Evolutionary conservation across 257 asterid species (phyloP), one percentile per base, ranked within the genome.

Genomic region (Solanum microdontum): DNA sequence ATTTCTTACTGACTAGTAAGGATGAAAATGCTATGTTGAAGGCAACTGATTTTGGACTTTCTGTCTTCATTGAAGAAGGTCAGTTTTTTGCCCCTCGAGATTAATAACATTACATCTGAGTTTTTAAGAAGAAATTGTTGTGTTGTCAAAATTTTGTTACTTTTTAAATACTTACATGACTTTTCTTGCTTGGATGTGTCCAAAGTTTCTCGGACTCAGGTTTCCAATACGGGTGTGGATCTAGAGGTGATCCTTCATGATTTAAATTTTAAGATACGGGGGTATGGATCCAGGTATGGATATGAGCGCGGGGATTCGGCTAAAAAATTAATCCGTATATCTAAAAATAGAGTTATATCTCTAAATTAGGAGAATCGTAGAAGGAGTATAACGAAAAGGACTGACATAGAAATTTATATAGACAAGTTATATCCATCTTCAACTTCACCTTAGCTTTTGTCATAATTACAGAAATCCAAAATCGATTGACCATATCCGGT

Each of bases 41-140:
- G 83, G 97, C 97, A 2, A 94, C 95, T 26, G 97, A 94, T 90
- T 94, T 94, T 24, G 97, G 97, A 24, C 92, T 93, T 19, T 94
- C 97, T 84, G 96, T 94, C 14, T 94, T 94, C 89, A 91, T 93
- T 45, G 96, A 94, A 83, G 94, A 93, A 89, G 97, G 97, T 91
- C 23, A 55, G 85, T 87, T 75, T 48, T 32, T 32, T 84, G 34
- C 26, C 72, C 90, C 76, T 40, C n/a, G n/a, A 40, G 36, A 77
- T 77, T 77, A 76, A 39, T 76, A 12, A 76, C 34, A 39, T 76
- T 76, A 7, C 33, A 39, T 7, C 60, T 39, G 12, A 76, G 58
- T n/a, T 12, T 39, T 37, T 39, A n/a, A 11, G 62, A 77, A 77
- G 13, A 40, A 40, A 13, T n/a, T 7, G 7, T 24, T 40, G 36